Conservation (phyloP, 306 rosid genomes). For the Citrullus amarus region DNA sequence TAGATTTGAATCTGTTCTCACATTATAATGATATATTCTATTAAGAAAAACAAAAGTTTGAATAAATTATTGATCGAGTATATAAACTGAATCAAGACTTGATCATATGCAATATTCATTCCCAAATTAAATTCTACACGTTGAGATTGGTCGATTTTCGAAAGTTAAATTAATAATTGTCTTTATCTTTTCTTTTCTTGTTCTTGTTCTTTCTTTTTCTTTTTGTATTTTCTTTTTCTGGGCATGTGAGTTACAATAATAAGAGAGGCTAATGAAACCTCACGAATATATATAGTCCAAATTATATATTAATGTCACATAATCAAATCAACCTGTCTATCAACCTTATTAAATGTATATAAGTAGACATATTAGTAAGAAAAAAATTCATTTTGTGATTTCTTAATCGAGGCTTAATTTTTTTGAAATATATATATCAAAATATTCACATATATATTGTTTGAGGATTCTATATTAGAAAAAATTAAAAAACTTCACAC, state of each 20-base stretch:
- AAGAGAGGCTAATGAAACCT: neutral
- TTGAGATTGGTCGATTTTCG: neutral
- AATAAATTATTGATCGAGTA: too few relatives aligned
- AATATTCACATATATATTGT: too few relatives aligned
- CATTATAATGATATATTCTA: too few relatives aligned
- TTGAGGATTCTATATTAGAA: too few relatives aligned
- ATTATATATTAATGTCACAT: neutral
- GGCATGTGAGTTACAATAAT: neutral
- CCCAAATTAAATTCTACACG: neutral
- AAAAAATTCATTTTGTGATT: neutral
- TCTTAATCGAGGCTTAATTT: neutral
- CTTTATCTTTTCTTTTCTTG: neutral
- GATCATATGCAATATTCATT: neutral
- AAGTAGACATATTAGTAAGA: neutral
- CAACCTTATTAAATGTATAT: neutral
- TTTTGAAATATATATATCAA: too few relatives aligned
- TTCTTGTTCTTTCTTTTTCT: too few relatives aligned
- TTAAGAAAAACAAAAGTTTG: too few relatives aligned
- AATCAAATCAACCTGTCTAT: neutral
- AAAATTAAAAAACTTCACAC: too few relatives aligned
- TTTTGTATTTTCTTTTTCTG: too few relatives aligned
- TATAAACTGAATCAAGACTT: neutral
- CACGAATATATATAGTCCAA: neutral
- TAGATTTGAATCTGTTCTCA: too few relatives aligned
- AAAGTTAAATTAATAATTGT: neutral